Percentiles rank a stretch among this genome's conserved stretches.
Conservation (phyloP, 768 basidiomycete genomes). For the Hirschioporus abietinus region DNA sequence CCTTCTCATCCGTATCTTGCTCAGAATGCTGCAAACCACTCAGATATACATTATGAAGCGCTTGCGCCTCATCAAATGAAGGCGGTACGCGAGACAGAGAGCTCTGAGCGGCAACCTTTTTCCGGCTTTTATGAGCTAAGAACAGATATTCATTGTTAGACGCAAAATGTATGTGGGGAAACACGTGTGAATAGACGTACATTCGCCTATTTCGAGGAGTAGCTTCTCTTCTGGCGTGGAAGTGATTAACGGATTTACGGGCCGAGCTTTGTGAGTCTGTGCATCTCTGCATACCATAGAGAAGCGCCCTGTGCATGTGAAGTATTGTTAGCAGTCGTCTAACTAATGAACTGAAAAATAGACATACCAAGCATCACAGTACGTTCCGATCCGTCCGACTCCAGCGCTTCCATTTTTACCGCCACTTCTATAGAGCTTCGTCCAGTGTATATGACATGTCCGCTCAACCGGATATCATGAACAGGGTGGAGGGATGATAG, state of each 20-base stretch:
- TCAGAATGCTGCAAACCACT: constrained; percentile 44
- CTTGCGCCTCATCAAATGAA: constrained; percentile 58
- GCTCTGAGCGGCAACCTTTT: constrained; percentile 45
- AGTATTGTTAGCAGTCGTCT: neutral
- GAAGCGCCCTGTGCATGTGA: constrained; percentile 60
- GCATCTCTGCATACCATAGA: constrained; percentile 84
- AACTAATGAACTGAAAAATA: constrained; percentile 7
- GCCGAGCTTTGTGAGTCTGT: constrained; percentile 52
- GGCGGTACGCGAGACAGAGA: constrained; percentile 74
- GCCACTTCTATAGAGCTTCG: constrained; percentile 80
- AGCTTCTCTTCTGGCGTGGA: constrained; percentile 57
- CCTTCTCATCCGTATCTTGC: constrained; percentile 37
- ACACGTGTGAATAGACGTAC: constrained; percentile 31
- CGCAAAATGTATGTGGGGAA: neutral
- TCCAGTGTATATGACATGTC: constrained; percentile 78
- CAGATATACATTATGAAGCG: constrained; percentile 66
- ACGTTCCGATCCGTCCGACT: constrained; percentile 40
- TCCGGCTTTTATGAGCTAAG: constrained; percentile 55
- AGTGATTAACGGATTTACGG: constrained; percentile 59
- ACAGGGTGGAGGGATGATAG: constrained; percentile 50
- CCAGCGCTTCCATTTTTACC: constrained; percentile 73
- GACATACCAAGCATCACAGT: constrained; percentile 61
- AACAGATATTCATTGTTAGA: neutral
- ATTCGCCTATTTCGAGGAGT: constrained; percentile 62
- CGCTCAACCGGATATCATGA: constrained; percentile 67